phyloP scores from a whole-genome alignment of 495 filamentous ascomycete species.

The Apiosordaria backusii region DNA sequence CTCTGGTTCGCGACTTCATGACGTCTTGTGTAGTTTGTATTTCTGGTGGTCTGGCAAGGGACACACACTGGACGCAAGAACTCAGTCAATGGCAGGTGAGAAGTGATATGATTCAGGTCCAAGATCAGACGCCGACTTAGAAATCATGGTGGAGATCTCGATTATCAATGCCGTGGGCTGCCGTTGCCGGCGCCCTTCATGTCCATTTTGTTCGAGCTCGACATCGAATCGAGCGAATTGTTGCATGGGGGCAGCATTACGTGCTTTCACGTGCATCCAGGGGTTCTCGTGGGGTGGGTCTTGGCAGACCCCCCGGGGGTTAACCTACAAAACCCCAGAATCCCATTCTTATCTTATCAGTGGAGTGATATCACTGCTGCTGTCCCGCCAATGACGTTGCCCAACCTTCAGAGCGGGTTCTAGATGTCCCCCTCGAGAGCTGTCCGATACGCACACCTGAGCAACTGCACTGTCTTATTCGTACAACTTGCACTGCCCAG shows the following conservation, averaged over 20 bases:
- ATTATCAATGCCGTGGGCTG: slow-evolving; percentile 4
- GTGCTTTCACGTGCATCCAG: slow-evolving; percentile 35
- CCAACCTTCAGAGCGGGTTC: not conserved
- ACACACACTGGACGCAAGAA: too few species aligned
- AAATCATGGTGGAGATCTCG: not conserved
- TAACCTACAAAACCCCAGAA: not conserved
- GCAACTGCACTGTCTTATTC: not conserved
- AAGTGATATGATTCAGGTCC: not conserved
- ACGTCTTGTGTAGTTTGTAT: not conserved
- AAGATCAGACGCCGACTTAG: not conserved
- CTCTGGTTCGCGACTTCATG: slow-evolving; percentile 23
- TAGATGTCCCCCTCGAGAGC: not conserved
- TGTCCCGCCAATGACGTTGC: not conserved
- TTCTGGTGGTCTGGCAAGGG: not conserved
- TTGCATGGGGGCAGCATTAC: slow-evolving; percentile 14
- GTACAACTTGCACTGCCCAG: not conserved
- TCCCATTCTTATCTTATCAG: not conserved
- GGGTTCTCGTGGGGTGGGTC: not conserved
- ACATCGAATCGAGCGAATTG: slow-evolving; percentile 1
- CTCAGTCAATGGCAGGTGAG: slow-evolving; percentile 3
- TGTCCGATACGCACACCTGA: not conserved
- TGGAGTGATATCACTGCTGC: slow-evolving; percentile 10
- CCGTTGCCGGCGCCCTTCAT: slow-evolving; percentile 19
- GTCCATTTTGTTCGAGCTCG: not conserved
- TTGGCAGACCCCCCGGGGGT: not conserved